Evolutionary conservation across 2,329 filamentous ascomycete species (phyloP).

Genomic region (Botryosphaeria agaves): DNA sequence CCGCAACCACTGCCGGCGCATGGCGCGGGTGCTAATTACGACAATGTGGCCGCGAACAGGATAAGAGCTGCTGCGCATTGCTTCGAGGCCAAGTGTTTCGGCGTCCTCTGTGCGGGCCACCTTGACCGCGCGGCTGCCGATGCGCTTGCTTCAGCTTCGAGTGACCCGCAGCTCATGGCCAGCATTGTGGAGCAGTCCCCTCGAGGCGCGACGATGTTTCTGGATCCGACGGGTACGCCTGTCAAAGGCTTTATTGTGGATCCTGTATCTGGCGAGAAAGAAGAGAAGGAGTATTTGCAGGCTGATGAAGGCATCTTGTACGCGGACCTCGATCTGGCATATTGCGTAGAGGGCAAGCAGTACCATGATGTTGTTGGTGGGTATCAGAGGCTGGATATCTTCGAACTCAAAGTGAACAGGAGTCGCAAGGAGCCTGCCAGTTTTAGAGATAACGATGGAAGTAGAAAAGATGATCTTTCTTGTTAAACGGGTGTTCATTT

Average conservation of each 20-base stretch:
- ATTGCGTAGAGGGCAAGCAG: conserved; percentile 38
- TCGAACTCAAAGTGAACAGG: conserved; percentile 31
- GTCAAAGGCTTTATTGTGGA: conserved; percentile 21
- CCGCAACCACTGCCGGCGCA: neutral
- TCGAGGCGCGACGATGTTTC: conserved; percentile 30
- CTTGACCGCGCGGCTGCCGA: conserved; percentile 24
- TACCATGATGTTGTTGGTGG: conserved; percentile 39
- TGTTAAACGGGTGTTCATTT: too few relatives aligned
- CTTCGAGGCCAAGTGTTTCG: conserved; percentile 41
- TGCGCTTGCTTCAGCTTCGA: conserved; percentile 10
- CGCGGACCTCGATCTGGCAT: conserved; percentile 30
- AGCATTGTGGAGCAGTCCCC: conserved; percentile 20
- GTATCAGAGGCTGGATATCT: conserved; percentile 38
- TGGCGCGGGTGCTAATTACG: conserved; percentile 24
- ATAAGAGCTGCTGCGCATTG: conserved; percentile 36
- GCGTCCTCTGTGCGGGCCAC: conserved; percentile 29
- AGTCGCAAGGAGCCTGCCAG: conserved; percentile 17
- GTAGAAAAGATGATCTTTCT: too few relatives aligned
- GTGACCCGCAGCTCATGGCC: conserved; percentile 11
- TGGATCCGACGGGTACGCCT: conserved; percentile 31
- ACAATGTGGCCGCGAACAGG: conserved; percentile 36
- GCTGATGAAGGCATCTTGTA: conserved; percentile 32
- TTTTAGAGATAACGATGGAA: conserved; percentile 10
- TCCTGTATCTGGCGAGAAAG: conserved; percentile 5
- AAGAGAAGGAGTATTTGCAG: conserved; percentile 22